phyloP scores from a whole-genome alignment of 345 rosid species.

The Aquilaria malaccensis region DNA sequence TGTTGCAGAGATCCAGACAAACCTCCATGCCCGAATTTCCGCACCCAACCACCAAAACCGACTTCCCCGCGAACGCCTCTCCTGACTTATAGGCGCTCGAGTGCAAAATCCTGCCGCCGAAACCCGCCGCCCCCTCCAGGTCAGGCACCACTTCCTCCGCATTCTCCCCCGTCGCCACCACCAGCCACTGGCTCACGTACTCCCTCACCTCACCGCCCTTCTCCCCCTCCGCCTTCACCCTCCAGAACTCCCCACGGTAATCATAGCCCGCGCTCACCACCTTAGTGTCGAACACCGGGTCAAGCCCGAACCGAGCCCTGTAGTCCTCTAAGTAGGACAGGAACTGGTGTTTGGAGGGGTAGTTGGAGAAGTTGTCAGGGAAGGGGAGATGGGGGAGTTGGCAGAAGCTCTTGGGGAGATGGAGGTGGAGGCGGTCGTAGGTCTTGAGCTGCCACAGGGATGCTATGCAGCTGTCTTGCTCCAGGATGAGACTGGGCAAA shows the following conservation, averaged over 20 bases:
- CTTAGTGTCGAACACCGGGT: slow-evolving; percentile 39
- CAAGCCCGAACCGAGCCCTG: slow-evolving; percentile 28
- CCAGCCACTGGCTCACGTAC: slow-evolving; percentile 52
- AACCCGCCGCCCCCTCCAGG: slow-evolving; percentile 49
- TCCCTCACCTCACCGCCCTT: slow-evolving; percentile 29
- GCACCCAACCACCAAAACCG: slow-evolving; percentile 80
- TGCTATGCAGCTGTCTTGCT: slow-evolving; percentile 56
- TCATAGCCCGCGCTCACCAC: slow-evolving; percentile 57
- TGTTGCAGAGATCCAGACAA: slow-evolving; percentile 76
- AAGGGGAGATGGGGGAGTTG: slow-evolving; percentile 68
- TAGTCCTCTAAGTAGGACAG: slow-evolving; percentile 52
- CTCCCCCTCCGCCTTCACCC: slow-evolving; percentile 36
- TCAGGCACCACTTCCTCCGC: slow-evolving; percentile 58
- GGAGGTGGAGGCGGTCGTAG: slow-evolving; percentile 83
- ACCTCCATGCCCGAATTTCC: slow-evolving; percentile 97
- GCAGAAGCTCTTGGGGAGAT: slow-evolving; percentile 76
- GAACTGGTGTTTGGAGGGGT: slow-evolving; percentile 71
- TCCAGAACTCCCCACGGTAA: slow-evolving; percentile 38
- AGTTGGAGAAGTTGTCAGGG: slow-evolving; percentile 55
- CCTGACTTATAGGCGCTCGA: slow-evolving; percentile 57
- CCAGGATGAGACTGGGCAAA: slow-evolving; percentile 56
- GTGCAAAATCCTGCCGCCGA: slow-evolving; percentile 50
- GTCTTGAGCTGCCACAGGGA: slow-evolving; percentile 77
- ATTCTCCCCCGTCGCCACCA: slow-evolving; percentile 81
- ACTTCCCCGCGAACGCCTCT: slow-evolving; percentile 34